Evolutionary conservation across 176 grass and related monocot species (phyloP).

Genomic region (Lolium perenne): DNA sequence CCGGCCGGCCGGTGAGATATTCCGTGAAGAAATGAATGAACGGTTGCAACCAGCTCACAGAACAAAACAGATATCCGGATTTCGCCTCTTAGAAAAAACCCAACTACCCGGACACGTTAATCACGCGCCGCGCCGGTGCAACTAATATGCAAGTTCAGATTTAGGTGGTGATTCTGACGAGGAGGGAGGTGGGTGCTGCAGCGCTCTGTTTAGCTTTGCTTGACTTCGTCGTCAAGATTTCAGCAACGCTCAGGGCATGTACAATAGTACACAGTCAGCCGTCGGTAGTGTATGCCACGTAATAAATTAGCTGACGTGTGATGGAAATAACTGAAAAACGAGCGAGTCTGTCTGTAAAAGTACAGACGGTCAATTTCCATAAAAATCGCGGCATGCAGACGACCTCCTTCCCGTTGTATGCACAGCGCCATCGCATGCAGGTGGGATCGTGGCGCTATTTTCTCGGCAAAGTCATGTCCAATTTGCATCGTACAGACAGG

Average conservation of each 20-base stretch:
- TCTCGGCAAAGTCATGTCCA: too few species aligned
- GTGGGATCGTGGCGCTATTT: too few species aligned
- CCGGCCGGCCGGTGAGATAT: slow-evolving; percentile 30
- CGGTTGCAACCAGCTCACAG: slow-evolving; percentile 25
- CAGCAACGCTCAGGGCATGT: not conserved
- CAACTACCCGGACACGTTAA: slow-evolving; percentile 29
- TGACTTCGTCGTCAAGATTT: slow-evolving; percentile 41
- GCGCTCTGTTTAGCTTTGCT: slow-evolving; percentile 34
- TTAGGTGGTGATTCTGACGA: not conserved
- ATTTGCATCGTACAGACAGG: too few species aligned
- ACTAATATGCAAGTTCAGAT: slow-evolving; percentile 22
- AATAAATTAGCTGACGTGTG: too few species aligned
- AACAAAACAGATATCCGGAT: not conserved
- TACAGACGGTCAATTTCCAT: too few species aligned
- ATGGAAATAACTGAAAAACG: too few species aligned
- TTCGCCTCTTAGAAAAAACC: not conserved
- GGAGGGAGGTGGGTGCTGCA: not conserved
- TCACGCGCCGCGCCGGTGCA: slow-evolving; percentile 23
- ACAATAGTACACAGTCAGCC: too few species aligned
- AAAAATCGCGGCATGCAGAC: too few species aligned
- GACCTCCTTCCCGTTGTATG: too few species aligned
- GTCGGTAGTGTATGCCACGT: too few species aligned
- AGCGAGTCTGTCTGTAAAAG: too few species aligned
- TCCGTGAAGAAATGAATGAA: slow-evolving; percentile 28
- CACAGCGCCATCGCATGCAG: too few species aligned